Conservation (phyloP, 495 filamentous ascomycete species). For the Aspergillus haitiensis region DNA sequence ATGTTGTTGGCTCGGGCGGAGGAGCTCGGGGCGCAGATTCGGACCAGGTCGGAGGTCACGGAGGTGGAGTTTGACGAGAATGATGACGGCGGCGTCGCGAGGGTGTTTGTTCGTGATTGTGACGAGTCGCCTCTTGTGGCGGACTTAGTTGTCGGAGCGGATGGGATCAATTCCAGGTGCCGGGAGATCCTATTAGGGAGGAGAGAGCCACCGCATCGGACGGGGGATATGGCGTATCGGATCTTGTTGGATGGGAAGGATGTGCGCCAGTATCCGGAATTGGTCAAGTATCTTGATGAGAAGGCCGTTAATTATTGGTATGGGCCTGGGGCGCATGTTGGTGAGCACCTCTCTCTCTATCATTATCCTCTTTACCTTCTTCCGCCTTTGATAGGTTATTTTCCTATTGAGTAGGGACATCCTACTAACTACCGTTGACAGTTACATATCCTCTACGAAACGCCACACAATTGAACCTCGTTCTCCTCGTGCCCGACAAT, state of each 20-base stretch:
- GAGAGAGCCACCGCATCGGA: conserved; percentile 48
- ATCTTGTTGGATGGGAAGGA: conserved; percentile 52
- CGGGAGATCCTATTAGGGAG: conserved; percentile 40
- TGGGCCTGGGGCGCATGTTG: conserved; percentile 59
- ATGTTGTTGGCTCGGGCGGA: conserved; percentile 50
- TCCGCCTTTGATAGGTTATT: not conserved
- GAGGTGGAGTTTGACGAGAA: conserved; percentile 33
- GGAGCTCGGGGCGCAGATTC: conserved; percentile 50
- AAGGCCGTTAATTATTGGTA: conserved; percentile 69
- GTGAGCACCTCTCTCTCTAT: no score
- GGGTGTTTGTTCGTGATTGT: conserved; percentile 18
- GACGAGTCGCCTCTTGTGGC: conserved; percentile 36
- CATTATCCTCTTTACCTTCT: not conserved
- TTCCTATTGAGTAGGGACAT: not conserved
- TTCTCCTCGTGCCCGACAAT: conserved; percentile 67
- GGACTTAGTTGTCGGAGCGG: conserved; percentile 58
- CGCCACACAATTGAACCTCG: conserved; percentile 63
- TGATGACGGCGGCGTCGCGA: not conserved
- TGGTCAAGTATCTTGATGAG: conserved; percentile 47
- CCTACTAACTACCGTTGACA: not conserved
- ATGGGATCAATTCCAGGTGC: conserved; percentile 50
- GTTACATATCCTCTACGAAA: conserved; percentile 62
- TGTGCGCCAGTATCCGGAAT: conserved; percentile 46
- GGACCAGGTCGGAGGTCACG: conserved; percentile 42
- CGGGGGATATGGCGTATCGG: conserved; percentile 69